phyloP scores from a whole-genome alignment of 2,329 filamentous ascomycete species.

The Penicillium sp. region DNA sequence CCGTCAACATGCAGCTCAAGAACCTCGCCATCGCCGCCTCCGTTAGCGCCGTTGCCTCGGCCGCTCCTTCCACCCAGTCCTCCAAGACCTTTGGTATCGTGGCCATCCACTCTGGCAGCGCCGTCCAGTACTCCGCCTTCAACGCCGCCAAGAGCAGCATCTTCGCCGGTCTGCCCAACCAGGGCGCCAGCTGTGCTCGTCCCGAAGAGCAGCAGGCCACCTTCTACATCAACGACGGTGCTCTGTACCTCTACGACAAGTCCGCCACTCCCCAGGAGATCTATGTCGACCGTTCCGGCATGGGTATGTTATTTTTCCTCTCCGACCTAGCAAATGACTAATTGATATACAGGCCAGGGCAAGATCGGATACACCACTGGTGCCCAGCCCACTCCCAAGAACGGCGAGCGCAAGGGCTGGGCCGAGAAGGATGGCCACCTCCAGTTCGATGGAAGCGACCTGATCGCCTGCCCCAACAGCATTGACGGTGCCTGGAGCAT shows the following conservation, averaged over 20 bases:
- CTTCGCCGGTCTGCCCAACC: slow-evolving; percentile 44
- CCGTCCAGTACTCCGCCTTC: slow-evolving; percentile 49
- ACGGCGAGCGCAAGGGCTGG: slow-evolving; percentile 52
- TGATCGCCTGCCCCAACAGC: slow-evolving; percentile 55
- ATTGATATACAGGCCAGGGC: slow-evolving; percentile 48
- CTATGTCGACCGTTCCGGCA: slow-evolving; percentile 57
- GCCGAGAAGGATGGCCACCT: slow-evolving; percentile 47
- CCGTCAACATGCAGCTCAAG: slow-evolving; percentile 30
- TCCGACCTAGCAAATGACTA: neutral
- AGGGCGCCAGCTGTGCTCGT: slow-evolving; percentile 51
- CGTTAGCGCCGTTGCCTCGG: slow-evolving; percentile 30
- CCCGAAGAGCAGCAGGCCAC: slow-evolving; percentile 45
- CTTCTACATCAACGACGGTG: slow-evolving; percentile 50
- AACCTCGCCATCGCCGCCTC: slow-evolving; percentile 29
- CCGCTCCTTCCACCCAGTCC: slow-evolving; percentile 24
- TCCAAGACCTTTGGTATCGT: slow-evolving; percentile 49
- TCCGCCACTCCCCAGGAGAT: slow-evolving; percentile 49
- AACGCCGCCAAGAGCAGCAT: slow-evolving; percentile 49
- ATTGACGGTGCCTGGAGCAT: slow-evolving; percentile 44
- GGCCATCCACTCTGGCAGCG: slow-evolving; percentile 50
- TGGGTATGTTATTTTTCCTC: slow-evolving; percentile 47
- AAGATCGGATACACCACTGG: slow-evolving; percentile 54
- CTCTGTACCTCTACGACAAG: slow-evolving; percentile 51
- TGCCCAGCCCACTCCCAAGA: slow-evolving; percentile 37
- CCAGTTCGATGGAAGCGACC: slow-evolving; percentile 44